These are phyloP conservation scores for Aspergillus homomorphus DNA, from an alignment of 495 filamentous ascomycete species.

Conservation along the genomic window DNA sequence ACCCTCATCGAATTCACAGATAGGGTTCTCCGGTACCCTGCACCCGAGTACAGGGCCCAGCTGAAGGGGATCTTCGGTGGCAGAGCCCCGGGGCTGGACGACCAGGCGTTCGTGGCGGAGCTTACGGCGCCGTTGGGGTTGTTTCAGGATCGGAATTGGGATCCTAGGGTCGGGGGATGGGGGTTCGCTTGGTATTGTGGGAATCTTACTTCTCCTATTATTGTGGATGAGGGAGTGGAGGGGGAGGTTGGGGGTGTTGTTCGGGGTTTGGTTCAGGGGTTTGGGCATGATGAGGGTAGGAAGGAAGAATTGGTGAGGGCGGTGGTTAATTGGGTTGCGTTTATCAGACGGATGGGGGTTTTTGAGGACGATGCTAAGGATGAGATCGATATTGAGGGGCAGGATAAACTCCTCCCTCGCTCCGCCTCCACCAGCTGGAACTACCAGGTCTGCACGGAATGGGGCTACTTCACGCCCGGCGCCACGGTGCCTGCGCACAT, in stretches of 20 bases:
- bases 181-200: slow-evolving; percentile 57
- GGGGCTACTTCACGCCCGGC: slow-evolving; percentile 70
- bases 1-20: slow-evolving; percentile 61
- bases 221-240: not conserved
- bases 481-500: slow-evolving; percentile 55
- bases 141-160: slow-evolving; percentile 69
- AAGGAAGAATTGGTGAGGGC: not conserved
- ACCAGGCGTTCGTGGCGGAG: slow-evolving; percentile 59
- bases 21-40: slow-evolving; percentile 57
- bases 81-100: slow-evolving; percentile 47
- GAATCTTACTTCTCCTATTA: slow-evolving; percentile 46
- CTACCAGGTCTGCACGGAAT: slow-evolving; percentile 55
- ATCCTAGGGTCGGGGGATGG: slow-evolving; percentile 54
- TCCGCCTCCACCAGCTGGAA: slow-evolving; percentile 50
- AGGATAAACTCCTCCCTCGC: not conserved
- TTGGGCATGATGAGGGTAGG: not conserved
- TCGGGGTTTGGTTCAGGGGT: not conserved
- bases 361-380: not conserved
- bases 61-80: slow-evolving; percentile 62
- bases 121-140: slow-evolving; percentile 48
- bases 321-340: not conserved
- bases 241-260: not conserved
- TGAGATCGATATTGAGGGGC: not conserved
- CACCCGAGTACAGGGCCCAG: slow-evolving; percentile 35
- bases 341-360: not conserved